Conservation (phyloP, 176 grass and related monocot species). For the Dactylis glomerata region DNA sequence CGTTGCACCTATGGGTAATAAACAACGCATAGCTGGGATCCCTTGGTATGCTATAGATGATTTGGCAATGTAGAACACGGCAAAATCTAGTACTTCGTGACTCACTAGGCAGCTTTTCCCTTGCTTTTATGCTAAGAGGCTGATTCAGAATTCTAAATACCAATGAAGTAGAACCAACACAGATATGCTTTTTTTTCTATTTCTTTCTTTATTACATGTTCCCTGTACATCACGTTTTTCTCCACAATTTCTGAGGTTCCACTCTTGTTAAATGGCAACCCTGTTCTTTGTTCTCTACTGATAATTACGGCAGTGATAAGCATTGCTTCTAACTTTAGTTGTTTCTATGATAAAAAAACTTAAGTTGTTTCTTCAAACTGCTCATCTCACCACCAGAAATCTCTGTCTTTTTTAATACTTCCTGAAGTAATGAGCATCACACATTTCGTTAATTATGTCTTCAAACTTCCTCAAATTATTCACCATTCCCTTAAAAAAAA, state of each 20-base stretch:
- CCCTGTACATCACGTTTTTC: not conserved
- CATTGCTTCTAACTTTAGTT: not conserved
- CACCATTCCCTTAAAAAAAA: no score
- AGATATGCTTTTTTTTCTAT: not conserved
- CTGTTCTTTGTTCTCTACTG: not conserved
- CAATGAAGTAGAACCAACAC: not conserved
- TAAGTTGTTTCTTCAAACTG: not conserved
- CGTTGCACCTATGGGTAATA: not conserved
- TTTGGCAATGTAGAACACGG: not conserved
- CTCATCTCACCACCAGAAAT: not conserved
- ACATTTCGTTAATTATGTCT: not conserved
- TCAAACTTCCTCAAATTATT: not conserved
- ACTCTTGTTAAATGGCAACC: not conserved
- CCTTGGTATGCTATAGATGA: not conserved
- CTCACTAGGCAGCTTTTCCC: no score
- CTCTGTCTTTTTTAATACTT: not conserved
- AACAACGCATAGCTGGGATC: not conserved
- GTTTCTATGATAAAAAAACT: not conserved
- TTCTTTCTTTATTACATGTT: not conserved
- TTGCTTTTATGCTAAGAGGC: no score
- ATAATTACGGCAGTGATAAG: not conserved
- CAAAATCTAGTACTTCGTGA: not conserved
- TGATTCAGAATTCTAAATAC: not conserved
- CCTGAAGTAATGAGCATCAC: not conserved
- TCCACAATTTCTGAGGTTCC: no score